Conservation (phyloP, 495 filamentous ascomycete species). For the Tricharina praecox region DNA sequence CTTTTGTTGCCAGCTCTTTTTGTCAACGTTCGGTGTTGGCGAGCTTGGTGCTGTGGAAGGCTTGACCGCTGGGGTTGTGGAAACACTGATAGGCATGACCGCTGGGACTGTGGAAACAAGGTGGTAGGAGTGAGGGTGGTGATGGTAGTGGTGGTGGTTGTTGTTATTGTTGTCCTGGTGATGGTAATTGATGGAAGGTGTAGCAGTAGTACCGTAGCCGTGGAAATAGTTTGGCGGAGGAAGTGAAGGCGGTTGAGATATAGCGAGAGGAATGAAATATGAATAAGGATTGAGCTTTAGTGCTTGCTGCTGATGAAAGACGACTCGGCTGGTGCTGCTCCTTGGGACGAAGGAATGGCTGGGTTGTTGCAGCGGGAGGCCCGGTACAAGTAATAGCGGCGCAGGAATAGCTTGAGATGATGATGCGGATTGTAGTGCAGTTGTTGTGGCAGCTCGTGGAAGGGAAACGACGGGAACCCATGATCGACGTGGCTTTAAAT, state of each 20-base stretch:
- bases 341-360: background rate
- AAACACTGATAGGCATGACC: background rate
- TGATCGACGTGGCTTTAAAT: slow-evolving; percentile 5
- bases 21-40: background rate
- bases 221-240: slow-evolving; percentile 1
- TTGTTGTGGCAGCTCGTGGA: slow-evolving; percentile 1
- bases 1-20: background rate
- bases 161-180: too few species aligned
- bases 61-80: background rate
- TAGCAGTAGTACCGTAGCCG: background rate
- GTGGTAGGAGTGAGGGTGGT: too few species aligned
- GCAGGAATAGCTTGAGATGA: background rate
- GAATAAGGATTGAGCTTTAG: background rate
- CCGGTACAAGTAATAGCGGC: slow-evolving; percentile 4
- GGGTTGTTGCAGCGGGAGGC: background rate
- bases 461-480: background rate
- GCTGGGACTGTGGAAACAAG: too few species aligned
- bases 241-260: background rate
- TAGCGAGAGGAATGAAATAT: background rate
- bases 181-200: too few species aligned
- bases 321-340: background rate
- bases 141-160: background rate
- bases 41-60: background rate
- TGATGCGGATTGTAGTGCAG: background rate
- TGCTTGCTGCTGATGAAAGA: background rate